phyloP scores from a whole-genome alignment of 2,329 filamentous ascomycete species.

The Ascocoryne sarcoides region DNA sequence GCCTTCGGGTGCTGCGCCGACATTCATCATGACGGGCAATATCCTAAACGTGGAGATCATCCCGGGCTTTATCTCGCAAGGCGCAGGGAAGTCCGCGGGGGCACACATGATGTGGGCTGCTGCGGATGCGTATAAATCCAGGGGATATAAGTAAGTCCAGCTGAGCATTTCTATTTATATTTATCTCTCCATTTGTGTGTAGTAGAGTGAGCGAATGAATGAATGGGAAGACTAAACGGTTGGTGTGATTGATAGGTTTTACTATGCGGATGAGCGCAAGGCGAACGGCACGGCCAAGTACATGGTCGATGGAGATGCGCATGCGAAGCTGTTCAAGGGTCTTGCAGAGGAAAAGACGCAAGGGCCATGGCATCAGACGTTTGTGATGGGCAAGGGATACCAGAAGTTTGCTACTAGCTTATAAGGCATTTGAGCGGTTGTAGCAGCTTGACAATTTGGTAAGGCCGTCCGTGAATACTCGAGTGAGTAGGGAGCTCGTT shows the following conservation, averaged over 20 bases:
- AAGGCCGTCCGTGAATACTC: neutral
- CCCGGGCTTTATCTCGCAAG: slow-evolving; percentile 28
- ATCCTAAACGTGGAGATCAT: slow-evolving; percentile 30
- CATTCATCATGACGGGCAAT: slow-evolving; percentile 39
- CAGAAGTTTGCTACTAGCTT: slow-evolving; percentile 24
- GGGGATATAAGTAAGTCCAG: slow-evolving; percentile 29
- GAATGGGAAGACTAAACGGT: neutral
- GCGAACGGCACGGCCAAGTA: slow-evolving; percentile 31
- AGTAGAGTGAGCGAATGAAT: too few species aligned
- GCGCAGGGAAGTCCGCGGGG: slow-evolving; percentile 34
- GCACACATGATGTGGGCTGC: slow-evolving; percentile 29
- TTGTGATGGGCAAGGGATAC: slow-evolving; percentile 35
- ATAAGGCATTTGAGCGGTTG: neutral
- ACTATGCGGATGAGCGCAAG: slow-evolving; percentile 42
- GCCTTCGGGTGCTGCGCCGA: slow-evolving; percentile 26
- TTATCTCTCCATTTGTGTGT: neutral
- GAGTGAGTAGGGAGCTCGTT: neutral
- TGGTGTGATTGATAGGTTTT: slow-evolving; percentile 33
- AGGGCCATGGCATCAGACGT: slow-evolving; percentile 38
- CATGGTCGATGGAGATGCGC: slow-evolving; percentile 33
- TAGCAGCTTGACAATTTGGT: neutral
- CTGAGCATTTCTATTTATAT: neutral
- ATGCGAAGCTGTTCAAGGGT: slow-evolving; percentile 32
- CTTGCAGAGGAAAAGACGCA: slow-evolving; percentile 34
- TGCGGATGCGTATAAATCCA: slow-evolving; percentile 28